Base-by-base conservation (phyloP, 306 rosid species). In the Castanospermum australe region DNA sequence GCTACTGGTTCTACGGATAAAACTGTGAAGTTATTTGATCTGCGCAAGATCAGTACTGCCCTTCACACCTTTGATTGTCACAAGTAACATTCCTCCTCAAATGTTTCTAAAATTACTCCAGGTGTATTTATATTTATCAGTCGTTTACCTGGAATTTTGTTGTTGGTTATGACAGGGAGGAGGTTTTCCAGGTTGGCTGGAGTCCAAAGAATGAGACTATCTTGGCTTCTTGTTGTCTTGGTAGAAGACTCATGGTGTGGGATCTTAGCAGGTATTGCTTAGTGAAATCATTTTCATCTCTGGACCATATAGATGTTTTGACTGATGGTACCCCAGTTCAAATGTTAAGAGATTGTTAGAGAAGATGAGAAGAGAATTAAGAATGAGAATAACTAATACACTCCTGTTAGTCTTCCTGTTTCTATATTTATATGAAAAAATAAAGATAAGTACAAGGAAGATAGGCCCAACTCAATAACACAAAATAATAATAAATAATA, bases 181-280 rank as follows among this genome's bases (percentile, higher is more conserved):
- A 96, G 85, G 97, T 96, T 86, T 93, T 96, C 85, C 99, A 96
- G 88, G 99, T 96, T 39, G 97, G 98, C 60, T 96, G 98, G 99
- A 91, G 91, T 78, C 98, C 99, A 7, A 96, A 96, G 82, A 90
- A 96, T 71, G 99, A 96, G 86, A 93, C 97, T 4, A 93, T 96
- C 80, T 87, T 96, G 84, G 98, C 99, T 70, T 93, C 98, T 79
- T 96, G 99, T 82, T 91, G 97, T 83, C 94, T 93, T 67, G 99
- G 98, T 47, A 82, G 98, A 89, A 91, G 99, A 72, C 99, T 96
- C 65, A 96, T 96, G 99, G 98, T 96, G 84, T 96, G 99, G 99
- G 97, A 96, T 87, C 98, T 91, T 67, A 96, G 99, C 97, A 96
- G 99, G 99, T 96, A 90, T 71, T 67, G 67, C 59, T 62, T 75